A percentile compares a stretch with the other conserved stretches of the same genome.
Evolutionary conservation across 306 rosid genomes (phyloP).

Genomic region (Myrica gale): DNA sequence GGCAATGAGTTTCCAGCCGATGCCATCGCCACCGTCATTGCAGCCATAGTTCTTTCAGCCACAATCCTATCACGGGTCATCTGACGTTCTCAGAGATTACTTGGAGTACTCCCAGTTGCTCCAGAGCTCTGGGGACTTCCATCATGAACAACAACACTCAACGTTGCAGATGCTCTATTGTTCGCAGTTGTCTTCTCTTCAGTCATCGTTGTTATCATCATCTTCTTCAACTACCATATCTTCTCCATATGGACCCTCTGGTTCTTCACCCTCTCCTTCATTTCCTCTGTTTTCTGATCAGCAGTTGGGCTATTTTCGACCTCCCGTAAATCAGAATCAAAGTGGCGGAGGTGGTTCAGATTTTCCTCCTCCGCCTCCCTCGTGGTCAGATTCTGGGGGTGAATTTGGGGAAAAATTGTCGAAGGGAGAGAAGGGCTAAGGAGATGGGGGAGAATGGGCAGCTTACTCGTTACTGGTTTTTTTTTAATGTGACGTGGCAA

Average conservation of each 20-base stretch:
- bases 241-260: conserved; percentile 37
- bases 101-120: conserved; percentile 70
- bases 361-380: conserved; percentile 34
- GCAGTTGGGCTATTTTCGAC: conserved; percentile 38
- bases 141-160: conserved; percentile 40
- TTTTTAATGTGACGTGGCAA: too few species aligned
- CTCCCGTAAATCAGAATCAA: conserved; percentile 33
- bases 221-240: conserved; percentile 33
- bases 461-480: too few species aligned
- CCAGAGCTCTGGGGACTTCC: conserved; percentile 51
- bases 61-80: conserved; percentile 26
- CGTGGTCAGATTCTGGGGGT: conserved; percentile 62
- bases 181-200: conserved; percentile 51
- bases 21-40: neutral
- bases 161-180: conserved; percentile 52
- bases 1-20: conserved; percentile 4
- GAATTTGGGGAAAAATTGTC: too few species aligned
- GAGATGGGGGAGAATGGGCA: too few species aligned
- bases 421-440: too few species aligned
- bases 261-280: conserved; percentile 54
- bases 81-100: conserved; percentile 51
- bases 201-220: conserved; percentile 33
- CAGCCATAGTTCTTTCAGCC: conserved; percentile 25
- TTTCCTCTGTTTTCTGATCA: conserved; percentile 58
- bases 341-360: conserved; percentile 6